phyloP scores from a whole-genome alignment of 2,329 filamentous ascomycete species.

The Blumeria graminis region DNA sequence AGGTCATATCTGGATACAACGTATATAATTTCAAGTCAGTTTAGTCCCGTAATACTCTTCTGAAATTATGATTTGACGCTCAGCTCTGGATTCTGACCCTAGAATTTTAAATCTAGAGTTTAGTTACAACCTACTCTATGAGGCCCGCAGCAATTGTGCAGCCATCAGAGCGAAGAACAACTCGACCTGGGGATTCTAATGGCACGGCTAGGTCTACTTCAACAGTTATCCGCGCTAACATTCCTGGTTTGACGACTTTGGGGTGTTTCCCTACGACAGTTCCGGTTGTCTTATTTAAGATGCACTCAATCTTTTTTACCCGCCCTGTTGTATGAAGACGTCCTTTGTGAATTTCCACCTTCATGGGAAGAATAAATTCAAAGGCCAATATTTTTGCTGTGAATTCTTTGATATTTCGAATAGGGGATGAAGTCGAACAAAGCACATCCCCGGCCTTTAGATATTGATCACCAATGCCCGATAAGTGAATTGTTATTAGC shows the following conservation, averaged over 20 bases:
- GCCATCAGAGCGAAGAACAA: slow-evolving; percentile 60
- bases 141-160: slow-evolving; percentile 73
- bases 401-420: slow-evolving; percentile 48
- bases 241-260: slow-evolving; percentile 56
- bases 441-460: slow-evolving; percentile 67
- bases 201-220: slow-evolving; percentile 52
- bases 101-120: too few relatives aligned
- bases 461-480: slow-evolving; percentile 64
- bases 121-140: slow-evolving; percentile 28
- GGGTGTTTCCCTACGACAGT: slow-evolving; percentile 45
- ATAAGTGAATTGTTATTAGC: slow-evolving; percentile 61
- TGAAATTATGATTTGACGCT: too few relatives aligned
- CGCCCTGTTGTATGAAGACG: slow-evolving; percentile 55
- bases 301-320: slow-evolving; percentile 45
- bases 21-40: too few relatives aligned
- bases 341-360: slow-evolving; percentile 70
- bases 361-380: slow-evolving; percentile 70
- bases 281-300: slow-evolving; percentile 58
- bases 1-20: too few relatives aligned
- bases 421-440: slow-evolving; percentile 43
- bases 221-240: slow-evolving; percentile 53
- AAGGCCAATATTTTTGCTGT: slow-evolving; percentile 72
- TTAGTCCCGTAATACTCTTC: too few relatives aligned
- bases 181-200: slow-evolving; percentile 52
- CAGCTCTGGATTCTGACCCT: too few relatives aligned